Conservation (phyloP, 2,329 filamentous ascomycete species). For the Neofusicoccum ribis region DNA sequence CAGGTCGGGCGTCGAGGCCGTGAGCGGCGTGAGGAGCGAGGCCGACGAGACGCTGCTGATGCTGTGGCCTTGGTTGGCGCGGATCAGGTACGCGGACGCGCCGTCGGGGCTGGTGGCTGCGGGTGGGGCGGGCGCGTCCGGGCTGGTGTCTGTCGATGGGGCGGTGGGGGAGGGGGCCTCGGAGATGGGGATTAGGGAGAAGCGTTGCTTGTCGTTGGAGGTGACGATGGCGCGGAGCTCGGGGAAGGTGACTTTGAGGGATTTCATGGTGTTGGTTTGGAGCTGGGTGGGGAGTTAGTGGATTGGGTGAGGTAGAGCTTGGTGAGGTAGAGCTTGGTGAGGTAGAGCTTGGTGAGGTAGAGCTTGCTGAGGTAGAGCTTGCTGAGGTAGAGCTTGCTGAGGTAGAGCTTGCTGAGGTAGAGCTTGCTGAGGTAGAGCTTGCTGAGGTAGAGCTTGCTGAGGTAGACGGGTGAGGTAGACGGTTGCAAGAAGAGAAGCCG, state of each 20-base stretch:
- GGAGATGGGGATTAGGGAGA: constrained; percentile 66
- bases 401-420: too few relatives aligned
- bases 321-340: too few relatives aligned
- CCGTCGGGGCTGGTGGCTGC: constrained; percentile 22
- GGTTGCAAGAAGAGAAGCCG: neutral
- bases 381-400: too few relatives aligned
- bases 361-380: too few relatives aligned
- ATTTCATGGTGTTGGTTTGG: constrained; percentile 61
- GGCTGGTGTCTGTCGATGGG: neutral
- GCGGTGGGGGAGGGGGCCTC: constrained; percentile 23
- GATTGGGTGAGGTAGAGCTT: too few relatives aligned
- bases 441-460: too few relatives aligned
- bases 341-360: too few relatives aligned
- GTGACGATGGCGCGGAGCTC: constrained; percentile 72
- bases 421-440: too few relatives aligned
- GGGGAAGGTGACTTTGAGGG: constrained; percentile 69
- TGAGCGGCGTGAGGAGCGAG: constrained; percentile 68
- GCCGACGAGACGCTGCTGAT: constrained; percentile 70
- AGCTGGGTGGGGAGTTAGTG: constrained; percentile 42
- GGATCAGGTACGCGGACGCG: constrained; percentile 72
- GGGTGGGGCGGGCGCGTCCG: constrained; percentile 10
- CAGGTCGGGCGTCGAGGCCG: constrained; percentile 49
- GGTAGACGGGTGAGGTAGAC: too few relatives aligned
- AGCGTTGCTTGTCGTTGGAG: constrained; percentile 87
- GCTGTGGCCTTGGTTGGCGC: constrained; percentile 92